Base-by-base conservation (phyloP, 768 basidiomycete species). In the Tephrocybe sp. region DNA sequence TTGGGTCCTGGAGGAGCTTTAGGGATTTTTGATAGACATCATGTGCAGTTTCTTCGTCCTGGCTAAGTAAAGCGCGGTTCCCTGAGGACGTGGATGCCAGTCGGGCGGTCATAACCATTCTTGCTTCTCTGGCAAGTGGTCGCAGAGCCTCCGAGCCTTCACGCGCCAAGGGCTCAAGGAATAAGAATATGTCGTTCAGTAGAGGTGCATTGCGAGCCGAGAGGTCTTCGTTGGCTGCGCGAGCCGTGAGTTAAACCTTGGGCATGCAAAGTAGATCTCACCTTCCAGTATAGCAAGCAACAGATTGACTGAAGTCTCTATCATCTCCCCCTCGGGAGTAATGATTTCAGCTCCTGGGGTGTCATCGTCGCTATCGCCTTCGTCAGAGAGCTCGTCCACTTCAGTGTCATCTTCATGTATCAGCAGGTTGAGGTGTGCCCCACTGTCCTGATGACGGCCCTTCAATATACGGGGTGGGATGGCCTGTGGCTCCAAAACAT, bases 231-330 rank as follows among this genome's bases (percentile, higher is more conserved):
- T 90, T 85, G 30, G 71, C 79, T 80, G 50, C 18, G 40, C 42
- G 41, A 53, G n/a, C 40, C 15, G 15, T 36, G 34, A 36, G 15
- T 14, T 14, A 36, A 36, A n/a, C 9, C 15, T 36, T n/a, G 34
- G 15, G 34, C 4, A 36, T 36, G 15, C 15, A 8, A 36, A 4
- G 34, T 15, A n/a, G 15, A 4, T 15, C 34, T 36, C 59, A 93
- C 95, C 89, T 83, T 96, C 93, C 24, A 98, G 76, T 30, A 92
- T 78, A 1, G 94, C 85, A 3, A 98, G 77, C 21, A 98, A 69
- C 0, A 97, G 68, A 52, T 86, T 89, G 18, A 97, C 66, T 0
- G 91, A 83, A 0, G 93, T 96, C 53, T 84, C 80, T 0, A 79
- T 73, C 74, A 96, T 80, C 49, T 88, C 86, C 26, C 84, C 75